Conservation (phyloP, 2,329 filamentous ascomycete genomes). For the Clonostachys chloroleuca region DNA sequence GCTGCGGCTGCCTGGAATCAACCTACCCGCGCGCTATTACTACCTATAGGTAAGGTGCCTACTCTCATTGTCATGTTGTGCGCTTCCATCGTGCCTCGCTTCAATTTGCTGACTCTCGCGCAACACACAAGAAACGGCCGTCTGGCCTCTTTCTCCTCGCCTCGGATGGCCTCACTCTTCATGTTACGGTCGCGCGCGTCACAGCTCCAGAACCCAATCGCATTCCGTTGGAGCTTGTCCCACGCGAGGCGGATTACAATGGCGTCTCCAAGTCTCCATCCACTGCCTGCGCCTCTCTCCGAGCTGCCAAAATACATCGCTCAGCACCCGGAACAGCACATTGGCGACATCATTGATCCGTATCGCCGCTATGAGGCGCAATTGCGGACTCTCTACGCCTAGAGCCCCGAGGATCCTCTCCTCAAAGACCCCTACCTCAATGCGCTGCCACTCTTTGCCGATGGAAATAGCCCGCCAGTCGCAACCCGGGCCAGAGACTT, state of each 20-base stretch:
- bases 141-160: no score
- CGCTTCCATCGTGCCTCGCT: no score
- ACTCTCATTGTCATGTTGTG: no score
- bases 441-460: conserved; percentile 60
- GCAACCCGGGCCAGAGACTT: conserved; percentile 59
- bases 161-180: no score
- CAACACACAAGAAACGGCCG: no score
- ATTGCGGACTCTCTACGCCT: conserved; percentile 65
- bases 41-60: no score
- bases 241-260: conserved; percentile 13
- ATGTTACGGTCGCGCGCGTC: no score
- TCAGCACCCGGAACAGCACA: conserved; percentile 43
- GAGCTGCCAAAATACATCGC: conserved; percentile 49
- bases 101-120: no score
- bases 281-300: conserved; percentile 38
- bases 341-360: conserved; percentile 57
- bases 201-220: no score
- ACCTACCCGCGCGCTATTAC: no score
- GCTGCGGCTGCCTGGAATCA: no score
- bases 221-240: no score
- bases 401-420: conserved; percentile 55
- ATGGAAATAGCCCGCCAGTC: conserved; percentile 47
- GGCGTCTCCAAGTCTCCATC: conserved; percentile 30
- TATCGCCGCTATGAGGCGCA: conserved; percentile 65
- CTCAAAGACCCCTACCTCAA: conserved; percentile 57